Evolutionary conservation across 1,139 yeast species (phyloP).

Genomic region (Debaryomyces coudertii): DNA sequence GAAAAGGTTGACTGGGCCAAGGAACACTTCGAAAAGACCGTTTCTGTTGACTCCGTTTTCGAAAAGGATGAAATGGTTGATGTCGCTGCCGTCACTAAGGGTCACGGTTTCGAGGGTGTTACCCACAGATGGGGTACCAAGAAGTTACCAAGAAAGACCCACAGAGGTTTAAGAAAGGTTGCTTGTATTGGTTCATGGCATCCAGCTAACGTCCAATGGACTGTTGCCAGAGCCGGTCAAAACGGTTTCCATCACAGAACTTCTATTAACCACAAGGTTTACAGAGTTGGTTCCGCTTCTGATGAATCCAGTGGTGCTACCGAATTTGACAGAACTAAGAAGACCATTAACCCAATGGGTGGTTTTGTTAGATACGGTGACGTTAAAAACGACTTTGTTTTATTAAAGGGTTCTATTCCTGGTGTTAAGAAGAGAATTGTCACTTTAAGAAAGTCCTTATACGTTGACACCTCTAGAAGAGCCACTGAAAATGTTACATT

Average conservation of each 20-base stretch:
- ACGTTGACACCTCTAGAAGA: constrained; percentile 97
- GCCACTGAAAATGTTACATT: constrained; percentile 95
- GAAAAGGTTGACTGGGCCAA: constrained; percentile 99
- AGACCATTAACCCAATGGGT: constrained; percentile 99
- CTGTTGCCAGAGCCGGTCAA: constrained; percentile 99
- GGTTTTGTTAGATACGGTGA: constrained; percentile 99
- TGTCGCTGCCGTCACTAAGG: constrained; percentile 99
- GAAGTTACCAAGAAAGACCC: constrained; percentile 99
- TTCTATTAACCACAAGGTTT: constrained; percentile 99
- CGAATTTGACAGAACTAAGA: constrained; percentile 98
- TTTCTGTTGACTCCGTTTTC: constrained; percentile 90
- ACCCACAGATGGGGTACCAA: constrained; percentile 99
- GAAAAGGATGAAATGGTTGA: constrained; percentile 99
- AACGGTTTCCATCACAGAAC: constrained; percentile 99
- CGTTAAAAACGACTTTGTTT: constrained; percentile 95
- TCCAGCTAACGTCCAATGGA: constrained; percentile 99
- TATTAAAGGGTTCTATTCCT: constrained; percentile 99
- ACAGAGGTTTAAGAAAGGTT: constrained; percentile 99
- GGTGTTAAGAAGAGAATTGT: constrained; percentile 99
- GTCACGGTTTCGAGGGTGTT: constrained; percentile 99
- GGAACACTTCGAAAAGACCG: constrained; percentile 99
- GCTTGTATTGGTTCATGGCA: constrained; percentile 99
- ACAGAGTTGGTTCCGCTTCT: constrained; percentile 97
- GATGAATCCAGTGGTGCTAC: constrained; percentile 96
- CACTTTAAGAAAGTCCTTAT: constrained; percentile 97